Evolutionary conservation across 345 rosid genomes (phyloP), one percentile per base, ranked within the genome.

Genomic region (Hypericum perforatum): DNA sequence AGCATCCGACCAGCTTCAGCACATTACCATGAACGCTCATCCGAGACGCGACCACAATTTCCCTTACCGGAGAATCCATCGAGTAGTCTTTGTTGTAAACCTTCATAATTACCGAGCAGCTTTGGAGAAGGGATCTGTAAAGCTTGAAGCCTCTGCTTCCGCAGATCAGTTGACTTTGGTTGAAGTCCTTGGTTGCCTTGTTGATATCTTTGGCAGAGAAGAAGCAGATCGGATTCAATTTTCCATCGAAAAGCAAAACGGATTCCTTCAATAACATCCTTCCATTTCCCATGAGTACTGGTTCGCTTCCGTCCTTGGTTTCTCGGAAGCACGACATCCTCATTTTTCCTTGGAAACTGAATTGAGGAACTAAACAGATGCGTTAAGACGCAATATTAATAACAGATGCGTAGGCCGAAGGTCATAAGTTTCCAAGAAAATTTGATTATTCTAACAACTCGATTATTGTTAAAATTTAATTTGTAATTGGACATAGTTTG

Each of bases 1-100:
- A 62, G 50, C 71, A 65, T 11, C 71, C 71, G 4, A 39, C 9
- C 32, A 53, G 16, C 44, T 53, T 53, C 15, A 53, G 39, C 11
- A 9, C 56, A 39, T 53, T 53, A 0, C 4, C 40, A 15, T 53
- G 32, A 8, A 8, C 8, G 11, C 45, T 53, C 38, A 53, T 7
- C 9, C 10, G n/a, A 5, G 56, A 53, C 10, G 43, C 43, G 5
- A 13, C 7, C 22, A 9, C 45, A 39, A 39, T 39, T 5, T 53
- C 44, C 8, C 2, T 53, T 0, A 39, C 7, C 1, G 44, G 16
- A 5, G 0, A 0, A 0, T 0, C 6, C 7, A 3, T 13, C 6
- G 3, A 16, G 37, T 10, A 5, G 16, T 1, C 36, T 6, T 16
- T 41, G 5, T 0, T 7, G 13, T 16, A 63, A 45, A 37, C 49